Evolutionary conservation across 2,329 filamentous ascomycete species (phyloP).

Genomic region (Xylaria sp.): DNA sequence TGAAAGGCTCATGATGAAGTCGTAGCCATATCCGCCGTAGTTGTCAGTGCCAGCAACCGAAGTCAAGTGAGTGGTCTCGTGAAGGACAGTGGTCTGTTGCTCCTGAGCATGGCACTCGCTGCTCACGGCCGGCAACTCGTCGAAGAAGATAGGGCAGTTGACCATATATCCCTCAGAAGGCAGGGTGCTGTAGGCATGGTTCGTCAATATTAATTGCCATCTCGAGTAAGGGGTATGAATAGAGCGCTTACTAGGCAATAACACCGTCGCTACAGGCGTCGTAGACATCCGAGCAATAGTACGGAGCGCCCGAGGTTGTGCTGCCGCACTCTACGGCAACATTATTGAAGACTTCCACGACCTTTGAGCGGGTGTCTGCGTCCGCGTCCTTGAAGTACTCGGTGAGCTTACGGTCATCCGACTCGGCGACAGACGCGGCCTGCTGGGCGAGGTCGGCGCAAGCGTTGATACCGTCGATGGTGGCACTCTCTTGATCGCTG

Average conservation of each 20-base stretch:
- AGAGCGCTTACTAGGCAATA: conserved; percentile 61
- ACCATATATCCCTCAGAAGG: conserved; percentile 65
- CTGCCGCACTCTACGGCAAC: conserved; percentile 67
- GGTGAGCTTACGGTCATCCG: conserved; percentile 70
- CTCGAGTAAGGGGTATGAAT: not conserved
- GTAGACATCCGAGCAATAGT: conserved; percentile 69
- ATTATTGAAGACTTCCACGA: conserved; percentile 53
- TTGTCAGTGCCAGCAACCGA: conserved; percentile 69
- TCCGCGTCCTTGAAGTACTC: conserved; percentile 68
- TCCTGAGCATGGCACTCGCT: conserved; percentile 70
- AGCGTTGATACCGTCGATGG: conserved; percentile 64
- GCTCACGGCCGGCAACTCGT: conserved; percentile 60
- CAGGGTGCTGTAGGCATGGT: conserved; percentile 55
- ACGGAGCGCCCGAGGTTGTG: conserved; percentile 59
- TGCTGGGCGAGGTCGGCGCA: conserved; percentile 62
- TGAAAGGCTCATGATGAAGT: conserved; percentile 61
- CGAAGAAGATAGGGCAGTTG: conserved; percentile 72
- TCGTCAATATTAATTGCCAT: not conserved
- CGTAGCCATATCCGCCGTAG: conserved; percentile 62
- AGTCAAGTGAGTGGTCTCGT: conserved; percentile 72
- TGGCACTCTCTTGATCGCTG: conserved; percentile 56
- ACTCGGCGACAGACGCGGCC: conserved; percentile 63
- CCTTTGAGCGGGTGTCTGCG: conserved; percentile 51
- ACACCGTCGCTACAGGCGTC: conserved; percentile 61
- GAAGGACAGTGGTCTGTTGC: conserved; percentile 71